Base-by-base conservation (phyloP, 148 eudicot species). In the Fallopia convolvulus region DNA sequence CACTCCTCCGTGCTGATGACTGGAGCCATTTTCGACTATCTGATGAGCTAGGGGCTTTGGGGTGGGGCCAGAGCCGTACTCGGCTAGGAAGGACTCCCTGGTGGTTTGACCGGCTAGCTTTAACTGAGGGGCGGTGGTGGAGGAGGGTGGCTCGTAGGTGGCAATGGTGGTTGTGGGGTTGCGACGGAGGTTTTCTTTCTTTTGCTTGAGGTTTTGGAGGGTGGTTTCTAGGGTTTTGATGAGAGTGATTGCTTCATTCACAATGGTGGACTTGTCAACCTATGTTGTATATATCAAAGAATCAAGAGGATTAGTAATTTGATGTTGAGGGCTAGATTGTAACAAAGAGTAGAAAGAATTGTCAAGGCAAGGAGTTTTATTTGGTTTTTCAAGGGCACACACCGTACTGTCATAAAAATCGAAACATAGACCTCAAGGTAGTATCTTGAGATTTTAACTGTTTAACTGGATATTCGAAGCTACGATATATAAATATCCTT, bases 191-290 rank as follows among this genome's bases (percentile, higher is more conserved):
- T 83, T 84, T 20, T 88, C 87, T 2, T 76, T 79, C 82, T 89
- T 91, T 47, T 81, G 79, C 36, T 82, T 82, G 18, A 93, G 97
- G 75, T 81, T 83, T 72, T 84, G 83, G 66, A 88, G 75, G 32
- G 87, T 79, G 56, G 41, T 50, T 77, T 91, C 84, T 17, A 89
- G 82, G 81, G 75, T 76, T 83, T 83, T 88, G 26, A 93, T 89
- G 83, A 84, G 80, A 77, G 7, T 81, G 47, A 88, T 83, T 52
- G 96, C 95, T 86, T 91, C 93, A 49, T 93, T 93, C 8, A 93
- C 89, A 4, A 93, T 79, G 32, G 92, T 88, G 41, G 93, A 74
- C 79, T 90, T 92, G 82, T 92, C 94, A 9, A 86, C 87, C 97
- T 92, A 83, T 73, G 2, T 21, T 49, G 36, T 14, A 1, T 14